Evolutionary conservation across 2,329 filamentous ascomycete species (phyloP), one percentile per base, ranked within the genome.

Genomic region (Waltergamsia citrina): DNA sequence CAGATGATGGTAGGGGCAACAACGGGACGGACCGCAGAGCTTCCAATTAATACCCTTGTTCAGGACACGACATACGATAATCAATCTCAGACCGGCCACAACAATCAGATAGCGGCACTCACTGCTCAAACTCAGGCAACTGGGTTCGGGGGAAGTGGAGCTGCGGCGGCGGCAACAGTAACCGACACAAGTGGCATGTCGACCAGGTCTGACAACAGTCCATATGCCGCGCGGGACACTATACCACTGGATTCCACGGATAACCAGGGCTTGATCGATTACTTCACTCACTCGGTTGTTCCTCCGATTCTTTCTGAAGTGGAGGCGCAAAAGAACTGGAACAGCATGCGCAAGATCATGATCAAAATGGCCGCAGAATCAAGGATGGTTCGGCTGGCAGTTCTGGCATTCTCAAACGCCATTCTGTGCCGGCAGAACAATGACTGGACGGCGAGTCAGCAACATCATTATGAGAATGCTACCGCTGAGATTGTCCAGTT

Each of bases 281-380:
- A 67, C 35, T 71, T 71, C 37, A 49, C 61, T 15, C 57, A 56
- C 28, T 61, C 66, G 4, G 59, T 66, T n/a, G 63, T 65, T 12
- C 67, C 67, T 5, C 67, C 67, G 1, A 71, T 72, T 18, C 55
- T 73, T 6, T 62, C 64, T 14, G 63, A 70, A 32, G 63, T 71
- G 0, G 69, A 73, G 41, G 66, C 65, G 7, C 61, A 66, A 35
- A 65, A 63, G 41, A 65, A 62, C 33, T 73, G 68, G 69, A 52
- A 62, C 3, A 55, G 60, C 0, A 68, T 68, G 42, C 56, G 68
- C 5, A 61, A 66, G 29, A 55, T 64, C 21, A 59, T 73, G 14
- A 55, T 65, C 2, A 53, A 59, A 3, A 68, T 71, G 60, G 60
- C 67, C 4, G 52, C 53, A 14, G 51, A 57, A 10, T 71, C 66